These are phyloP conservation scores for Reutealis trisperma DNA, from an alignment of 345 rosid genomes.

Conservation along the genomic window DNA sequence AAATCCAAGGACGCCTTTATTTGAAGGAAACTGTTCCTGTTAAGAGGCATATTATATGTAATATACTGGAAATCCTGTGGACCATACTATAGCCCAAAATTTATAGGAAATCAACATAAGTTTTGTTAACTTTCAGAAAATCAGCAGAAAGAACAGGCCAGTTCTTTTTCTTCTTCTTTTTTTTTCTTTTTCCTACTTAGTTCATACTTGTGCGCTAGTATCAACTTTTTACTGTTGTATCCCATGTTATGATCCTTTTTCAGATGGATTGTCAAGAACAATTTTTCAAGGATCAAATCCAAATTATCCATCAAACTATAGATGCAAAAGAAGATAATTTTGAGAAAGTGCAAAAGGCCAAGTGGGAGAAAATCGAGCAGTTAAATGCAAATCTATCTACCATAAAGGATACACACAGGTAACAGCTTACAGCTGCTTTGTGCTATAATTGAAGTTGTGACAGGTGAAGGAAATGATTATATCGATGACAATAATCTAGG, in stretches of 20 bases:
- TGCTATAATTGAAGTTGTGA: background rate
- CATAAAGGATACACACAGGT: constrained; percentile 9
- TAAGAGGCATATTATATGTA: too few relatives aligned
- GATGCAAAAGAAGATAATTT: constrained; percentile 14
- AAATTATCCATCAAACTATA: background rate
- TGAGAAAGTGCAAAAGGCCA: constrained; percentile 10
- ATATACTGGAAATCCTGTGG: too few relatives aligned
- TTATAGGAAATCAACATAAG: background rate
- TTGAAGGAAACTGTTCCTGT: too few relatives aligned
- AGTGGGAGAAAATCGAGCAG: constrained; percentile 12
- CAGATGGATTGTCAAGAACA: constrained; percentile 20
- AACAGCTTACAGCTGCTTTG: background rate
- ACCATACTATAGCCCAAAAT: background rate
- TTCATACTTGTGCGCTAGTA: background rate
- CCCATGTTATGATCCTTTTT: background rate
- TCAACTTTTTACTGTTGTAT: background rate
- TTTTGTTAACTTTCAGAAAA: too few relatives aligned
- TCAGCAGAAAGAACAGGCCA: background rate
- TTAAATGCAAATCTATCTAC: constrained; percentile 1
- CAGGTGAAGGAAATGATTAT: background rate
- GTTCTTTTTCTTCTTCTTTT: background rate
- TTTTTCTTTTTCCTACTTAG: background rate
- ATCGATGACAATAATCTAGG: background rate
- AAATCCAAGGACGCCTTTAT: too few relatives aligned
- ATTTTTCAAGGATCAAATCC: constrained; percentile 15